Percentiles rank a stretch among this genome's conserved stretches.
These are phyloP conservation scores for Psophocarpus tetragonolobus DNA, from an alignment of 306 rosid genomes.

Conservation along the genomic window DNA sequence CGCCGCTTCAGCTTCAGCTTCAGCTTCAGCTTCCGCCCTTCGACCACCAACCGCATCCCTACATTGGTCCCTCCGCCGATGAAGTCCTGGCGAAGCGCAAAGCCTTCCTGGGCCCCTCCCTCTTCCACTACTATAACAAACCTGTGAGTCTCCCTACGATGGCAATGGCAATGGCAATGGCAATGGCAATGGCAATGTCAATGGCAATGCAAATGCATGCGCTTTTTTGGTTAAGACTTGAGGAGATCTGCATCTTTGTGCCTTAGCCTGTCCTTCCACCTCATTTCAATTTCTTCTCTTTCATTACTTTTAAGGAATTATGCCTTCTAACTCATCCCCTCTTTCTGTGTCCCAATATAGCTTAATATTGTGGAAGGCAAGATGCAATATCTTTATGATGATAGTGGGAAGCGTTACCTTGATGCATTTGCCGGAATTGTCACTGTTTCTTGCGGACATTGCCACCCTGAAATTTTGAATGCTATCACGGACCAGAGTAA, in stretches of 20 bases:
- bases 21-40: constrained; percentile 70
- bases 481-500: constrained; percentile 75
- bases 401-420: constrained; percentile 85
- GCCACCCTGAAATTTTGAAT: constrained; percentile 75
- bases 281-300: neutral
- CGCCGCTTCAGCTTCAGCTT: constrained; percentile 19
- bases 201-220: too few species aligned
- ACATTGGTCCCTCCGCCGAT: constrained; percentile 68
- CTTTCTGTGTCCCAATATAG: too few species aligned
- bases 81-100: constrained; percentile 72
- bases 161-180: too few species aligned
- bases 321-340: neutral
- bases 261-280: too few species aligned
- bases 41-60: constrained; percentile 63
- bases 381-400: constrained; percentile 92
- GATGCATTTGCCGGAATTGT: constrained; percentile 98
- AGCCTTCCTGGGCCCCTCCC: constrained; percentile 83
- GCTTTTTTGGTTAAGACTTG: too few species aligned
- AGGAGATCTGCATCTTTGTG: too few species aligned
- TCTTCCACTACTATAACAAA: constrained; percentile 77
- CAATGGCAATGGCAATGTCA: too few species aligned
- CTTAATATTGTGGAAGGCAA: constrained; percentile 93
- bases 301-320: neutral
- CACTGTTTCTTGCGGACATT: constrained; percentile 96
- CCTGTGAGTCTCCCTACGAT: constrained; percentile 72